Base-by-base conservation (phyloP, 306 rosid species). In the Pyrus bretschneideri region DNA sequence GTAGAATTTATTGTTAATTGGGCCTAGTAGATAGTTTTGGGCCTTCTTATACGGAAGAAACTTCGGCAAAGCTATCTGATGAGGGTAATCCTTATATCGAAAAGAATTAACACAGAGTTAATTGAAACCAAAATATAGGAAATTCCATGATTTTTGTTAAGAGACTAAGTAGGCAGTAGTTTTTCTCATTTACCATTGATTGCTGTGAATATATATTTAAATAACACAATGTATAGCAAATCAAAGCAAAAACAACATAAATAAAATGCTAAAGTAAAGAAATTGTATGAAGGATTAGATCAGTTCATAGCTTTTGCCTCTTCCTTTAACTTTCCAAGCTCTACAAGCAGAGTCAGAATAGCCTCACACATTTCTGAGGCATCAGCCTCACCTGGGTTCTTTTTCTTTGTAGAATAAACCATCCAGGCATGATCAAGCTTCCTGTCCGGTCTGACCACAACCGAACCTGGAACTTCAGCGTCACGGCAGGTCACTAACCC, bases 371-470 rank as follows among this genome's bases (percentile, higher is more conserved):
- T 91, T 78, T 93, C 96, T 76, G 89, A 72, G 42, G 94, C 90
- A 51, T 88, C 89, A 17, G 88, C 86, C 62, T 87, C 91, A 29
- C 18, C 62, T 12, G 91, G 80, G 70, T 79, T 82, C 73, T 65
- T 86, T 77, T 83, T 83, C 59, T 82, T 82, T 46, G 96, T 83
- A 68, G 93, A 89, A 84, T 91, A 91, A 62, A 90, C 97, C 94
- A 90, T 91, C 93, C 93, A 93, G n/a, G 89, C 88, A 81, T 93
- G 98, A 65, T 91, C 92, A 54, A 93, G 93, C 82, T 90, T 90
- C 86, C 75, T 83, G 51, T 86, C 87, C 2, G 93, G 90, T 81
- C 84, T 82, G 11, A 90, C 88, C 23, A 91, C 91, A 38, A 90
- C 85, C 0, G 98, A 94, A 74, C 97, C 97, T 0, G 98, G 91